Percentiles rank a stretch among this genome's conserved stretches.
Conservation (phyloP, 306 rosid genomes). For the Quercus glauca region DNA sequence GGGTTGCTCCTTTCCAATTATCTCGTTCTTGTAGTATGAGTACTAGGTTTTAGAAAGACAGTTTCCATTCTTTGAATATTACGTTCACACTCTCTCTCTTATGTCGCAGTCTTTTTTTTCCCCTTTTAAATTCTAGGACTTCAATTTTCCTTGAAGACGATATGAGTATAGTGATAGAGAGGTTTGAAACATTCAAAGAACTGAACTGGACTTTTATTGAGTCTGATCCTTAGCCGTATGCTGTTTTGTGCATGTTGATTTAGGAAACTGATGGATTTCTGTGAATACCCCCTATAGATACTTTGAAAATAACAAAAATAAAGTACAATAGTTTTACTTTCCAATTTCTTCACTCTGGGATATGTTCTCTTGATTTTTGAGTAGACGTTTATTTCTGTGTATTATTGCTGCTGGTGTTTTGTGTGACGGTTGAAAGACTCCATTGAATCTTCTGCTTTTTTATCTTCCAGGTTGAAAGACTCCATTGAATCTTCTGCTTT, state of each 20-base stretch:
- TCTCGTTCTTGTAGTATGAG: slow-evolving; percentile 38
- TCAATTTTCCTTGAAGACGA: neutral
- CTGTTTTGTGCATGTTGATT: slow-evolving; percentile 20
- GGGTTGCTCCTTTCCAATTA: slow-evolving; percentile 35
- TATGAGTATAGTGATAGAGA: slow-evolving; percentile 6
- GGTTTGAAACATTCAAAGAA: neutral
- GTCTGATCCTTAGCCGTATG: slow-evolving; percentile 13
- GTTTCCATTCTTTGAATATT: slow-evolving; percentile 10
- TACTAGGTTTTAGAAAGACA: slow-evolving; percentile 24
- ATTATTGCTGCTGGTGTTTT: too few species aligned
- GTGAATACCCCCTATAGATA: slow-evolving; percentile 21
- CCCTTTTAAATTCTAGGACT: neutral
- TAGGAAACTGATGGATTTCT: slow-evolving; percentile 18
- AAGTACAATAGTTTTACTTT: neutral
- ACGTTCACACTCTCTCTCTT: slow-evolving; percentile 26
- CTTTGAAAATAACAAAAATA: neutral
- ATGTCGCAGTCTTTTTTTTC: neutral
- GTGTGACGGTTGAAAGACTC: too few species aligned
- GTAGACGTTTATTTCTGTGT: too few species aligned
- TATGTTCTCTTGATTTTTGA: too few species aligned
- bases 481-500: too few species aligned
- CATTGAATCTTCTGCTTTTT: too few species aligned
- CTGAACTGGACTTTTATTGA: slow-evolving; percentile 9
- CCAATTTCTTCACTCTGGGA: too few species aligned
- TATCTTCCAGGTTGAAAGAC: too few species aligned